Conservation (phyloP, 495 filamentous ascomycete species). For the Podospora sp. region DNA sequence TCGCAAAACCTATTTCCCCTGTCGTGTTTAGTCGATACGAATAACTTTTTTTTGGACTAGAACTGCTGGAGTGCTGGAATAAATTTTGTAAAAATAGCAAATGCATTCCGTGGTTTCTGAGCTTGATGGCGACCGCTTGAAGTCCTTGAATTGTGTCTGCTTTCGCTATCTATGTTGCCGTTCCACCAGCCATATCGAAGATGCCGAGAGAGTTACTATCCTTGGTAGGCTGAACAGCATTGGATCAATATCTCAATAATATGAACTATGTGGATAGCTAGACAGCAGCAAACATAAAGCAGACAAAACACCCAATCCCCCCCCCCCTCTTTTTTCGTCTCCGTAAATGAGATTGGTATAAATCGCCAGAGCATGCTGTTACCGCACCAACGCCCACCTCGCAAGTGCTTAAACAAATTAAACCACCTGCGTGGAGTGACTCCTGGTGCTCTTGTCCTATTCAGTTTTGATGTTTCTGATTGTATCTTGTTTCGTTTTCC, state of each 20-base stretch:
- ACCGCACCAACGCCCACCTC: neutral
- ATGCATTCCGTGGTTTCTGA: constrained; percentile 3
- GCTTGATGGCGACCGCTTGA: no score
- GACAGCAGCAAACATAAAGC: neutral
- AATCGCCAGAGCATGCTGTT: neutral
- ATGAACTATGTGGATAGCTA: no score
- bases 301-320: neutral
- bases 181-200: no score
- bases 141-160: no score
- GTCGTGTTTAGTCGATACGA: neutral
- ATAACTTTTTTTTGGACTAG: neutral
- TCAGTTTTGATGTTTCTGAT: no score
- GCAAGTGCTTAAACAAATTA: neutral
- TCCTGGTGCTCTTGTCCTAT: neutral
- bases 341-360: neutral
- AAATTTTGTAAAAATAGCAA: constrained; percentile 6
- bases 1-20: constrained; percentile 7
- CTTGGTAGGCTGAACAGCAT: no score
- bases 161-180: no score
- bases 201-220: no score
- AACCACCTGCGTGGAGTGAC: neutral
- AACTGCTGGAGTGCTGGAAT: neutral
- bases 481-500: neutral
- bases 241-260: no score
- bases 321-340: constrained; percentile 1